Conservation (phyloP, 1,284 basidiomycete species). For the Melampsora larici-populina region DNA sequence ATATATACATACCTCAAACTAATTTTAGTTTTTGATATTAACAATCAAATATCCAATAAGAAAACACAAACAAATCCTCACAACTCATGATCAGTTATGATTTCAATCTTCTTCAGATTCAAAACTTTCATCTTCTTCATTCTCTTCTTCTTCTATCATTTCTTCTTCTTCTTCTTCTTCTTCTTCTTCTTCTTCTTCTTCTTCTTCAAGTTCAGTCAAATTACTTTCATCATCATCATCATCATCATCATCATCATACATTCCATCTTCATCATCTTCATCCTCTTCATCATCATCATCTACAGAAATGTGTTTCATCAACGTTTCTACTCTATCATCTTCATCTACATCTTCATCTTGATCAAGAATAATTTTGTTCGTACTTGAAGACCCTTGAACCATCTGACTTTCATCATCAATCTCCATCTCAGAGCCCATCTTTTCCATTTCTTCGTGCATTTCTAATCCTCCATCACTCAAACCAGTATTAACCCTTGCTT, state of each 20-base stretch:
- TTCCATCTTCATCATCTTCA: no score
- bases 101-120: neutral
- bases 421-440: neutral
- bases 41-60: no score
- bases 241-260: no score
- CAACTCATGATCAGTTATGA: no score
- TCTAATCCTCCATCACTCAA: neutral
- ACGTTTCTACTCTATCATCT: neutral
- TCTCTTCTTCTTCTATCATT: neutral
- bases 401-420: neutral
- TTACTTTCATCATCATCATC: neutral
- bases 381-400: neutral
- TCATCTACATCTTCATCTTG: neutral
- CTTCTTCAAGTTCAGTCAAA: neutral
- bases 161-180: conserved; percentile 6
- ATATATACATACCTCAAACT: no score
- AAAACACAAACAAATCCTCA: no score
- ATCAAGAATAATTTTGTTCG: neutral
- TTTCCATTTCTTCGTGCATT: neutral
- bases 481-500: neutral
- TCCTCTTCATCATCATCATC: conserved; percentile 15
- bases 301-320: neutral
- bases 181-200: neutral
- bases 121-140: neutral
- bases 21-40: no score